Percentiles rank a stretch among this genome's conserved stretches.
phyloP scores from a whole-genome alignment of 768 basidiomycete genomes.

The Boletus pseudo-olivaceus region DNA sequence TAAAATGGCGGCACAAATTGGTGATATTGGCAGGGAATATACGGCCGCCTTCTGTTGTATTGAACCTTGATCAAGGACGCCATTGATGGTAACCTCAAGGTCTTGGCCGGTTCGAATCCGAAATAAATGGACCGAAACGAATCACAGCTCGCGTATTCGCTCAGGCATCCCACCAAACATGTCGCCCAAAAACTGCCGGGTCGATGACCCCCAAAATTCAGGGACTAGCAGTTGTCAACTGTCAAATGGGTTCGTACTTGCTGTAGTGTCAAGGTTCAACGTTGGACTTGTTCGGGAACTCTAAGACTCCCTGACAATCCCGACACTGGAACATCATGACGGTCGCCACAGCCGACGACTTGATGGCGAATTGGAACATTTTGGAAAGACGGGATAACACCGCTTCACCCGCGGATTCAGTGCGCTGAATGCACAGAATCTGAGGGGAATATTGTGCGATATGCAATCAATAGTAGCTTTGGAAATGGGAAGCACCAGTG shows the following conservation, averaged over 20 bases:
- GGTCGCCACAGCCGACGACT: background rate
- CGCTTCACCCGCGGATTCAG: slow-evolving; percentile 8
- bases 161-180: background rate
- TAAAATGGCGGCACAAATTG: background rate
- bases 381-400: slow-evolving; percentile 3
- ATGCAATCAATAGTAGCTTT: background rate
- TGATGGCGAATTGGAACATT: background rate
- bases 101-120: background rate
- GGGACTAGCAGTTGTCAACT: background rate
- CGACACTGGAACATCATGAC: background rate
- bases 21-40: slow-evolving; percentile 6
- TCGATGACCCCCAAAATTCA: background rate
- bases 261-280: background rate
- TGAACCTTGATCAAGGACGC: slow-evolving; percentile 11
- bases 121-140: background rate
- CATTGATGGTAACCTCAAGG: slow-evolving; percentile 10
- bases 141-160: background rate
- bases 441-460: background rate
- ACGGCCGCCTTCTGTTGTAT: background rate
- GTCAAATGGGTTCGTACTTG: background rate
- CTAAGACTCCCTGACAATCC: background rate
- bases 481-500: background rate
- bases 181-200: background rate
- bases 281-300: background rate
- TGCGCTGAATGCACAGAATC: background rate